phyloP scores from a whole-genome alignment of 352 stramenopile genomes.

The Globisporangium solare region DNA sequence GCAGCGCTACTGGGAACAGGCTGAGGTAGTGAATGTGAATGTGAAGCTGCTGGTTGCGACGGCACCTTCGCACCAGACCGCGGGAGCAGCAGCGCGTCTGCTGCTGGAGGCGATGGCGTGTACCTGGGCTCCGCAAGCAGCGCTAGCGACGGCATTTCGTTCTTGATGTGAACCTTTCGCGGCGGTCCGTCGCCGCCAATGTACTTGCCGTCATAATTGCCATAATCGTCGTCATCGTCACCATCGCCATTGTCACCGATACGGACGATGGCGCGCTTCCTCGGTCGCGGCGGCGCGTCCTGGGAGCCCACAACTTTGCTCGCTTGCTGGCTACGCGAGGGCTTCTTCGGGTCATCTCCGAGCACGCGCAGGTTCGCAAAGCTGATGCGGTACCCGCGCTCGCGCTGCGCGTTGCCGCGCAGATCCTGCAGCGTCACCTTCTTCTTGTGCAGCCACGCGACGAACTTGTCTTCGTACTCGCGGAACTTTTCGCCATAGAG shows the following conservation, averaged over 20 bases:
- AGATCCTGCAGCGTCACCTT: constrained; percentile 6
- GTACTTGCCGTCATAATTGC: too few species aligned
- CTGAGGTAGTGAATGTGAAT: too few species aligned
- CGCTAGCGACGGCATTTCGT: not conserved
- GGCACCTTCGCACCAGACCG: not conserved
- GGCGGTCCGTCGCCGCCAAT: not conserved
- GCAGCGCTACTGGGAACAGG: too few species aligned
- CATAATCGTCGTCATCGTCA: not conserved
- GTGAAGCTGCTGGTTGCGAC: too few species aligned
- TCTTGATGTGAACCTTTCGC: constrained; percentile 3
- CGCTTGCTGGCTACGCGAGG: not conserved
- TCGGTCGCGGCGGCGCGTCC: too few species aligned
- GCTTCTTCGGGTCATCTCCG: too few species aligned
- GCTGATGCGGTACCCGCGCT: constrained; percentile 9
- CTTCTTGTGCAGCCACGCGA: constrained; percentile 13
- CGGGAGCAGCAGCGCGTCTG: not conserved
- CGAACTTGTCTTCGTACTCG: constrained; percentile 16
- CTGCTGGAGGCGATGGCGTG: not conserved
- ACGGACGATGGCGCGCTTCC: too few species aligned
- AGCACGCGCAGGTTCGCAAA: constrained; percentile 13
- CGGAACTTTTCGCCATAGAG: constrained; percentile 9
- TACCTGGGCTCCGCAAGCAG: not conserved
- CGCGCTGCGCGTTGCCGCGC: not conserved
- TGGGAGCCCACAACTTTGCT: not conserved
- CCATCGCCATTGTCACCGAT: not conserved